Conservation (phyloP, 225 moss, liverwort and hornwort genomes). For the Pleurozium schreberi region DNA sequence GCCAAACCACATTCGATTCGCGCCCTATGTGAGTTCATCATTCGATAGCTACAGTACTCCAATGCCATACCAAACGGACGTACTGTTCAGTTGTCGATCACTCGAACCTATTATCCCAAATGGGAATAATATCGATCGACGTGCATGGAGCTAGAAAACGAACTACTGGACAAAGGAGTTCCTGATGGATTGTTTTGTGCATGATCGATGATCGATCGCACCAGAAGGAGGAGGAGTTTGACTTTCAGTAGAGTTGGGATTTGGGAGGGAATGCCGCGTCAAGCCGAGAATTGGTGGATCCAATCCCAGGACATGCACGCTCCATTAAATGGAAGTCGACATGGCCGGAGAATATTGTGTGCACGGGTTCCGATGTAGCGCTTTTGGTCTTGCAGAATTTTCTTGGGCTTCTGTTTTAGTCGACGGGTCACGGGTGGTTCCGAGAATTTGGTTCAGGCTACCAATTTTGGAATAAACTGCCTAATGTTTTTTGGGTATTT, state of each 20-base stretch:
- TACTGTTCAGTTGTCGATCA: not conserved
- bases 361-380: not conserved
- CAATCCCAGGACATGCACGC: conserved; percentile 3
- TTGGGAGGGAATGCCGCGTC: not conserved
- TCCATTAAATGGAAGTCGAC: not conserved
- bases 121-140: not conserved
- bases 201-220: not conserved
- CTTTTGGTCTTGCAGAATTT: not conserved
- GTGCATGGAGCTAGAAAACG: not conserved
- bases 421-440: not conserved
- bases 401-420: not conserved
- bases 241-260: not conserved
- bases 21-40: not conserved
- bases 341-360: not conserved
- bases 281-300: not conserved
- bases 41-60: not conserved
- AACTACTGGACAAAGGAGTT: not conserved
- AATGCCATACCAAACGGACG: too few relatives aligned
- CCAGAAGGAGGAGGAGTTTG: not conserved
- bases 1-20: not conserved
- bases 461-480: not conserved
- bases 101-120: not conserved
- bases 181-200: not conserved
- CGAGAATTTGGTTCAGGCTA: not conserved
- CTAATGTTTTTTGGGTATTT: not conserved